Evolutionary conservation across 495 filamentous ascomycete genomes (phyloP), one percentile per base, ranked within the genome.

Genomic region (Aspergillus heteromorphus): DNA sequence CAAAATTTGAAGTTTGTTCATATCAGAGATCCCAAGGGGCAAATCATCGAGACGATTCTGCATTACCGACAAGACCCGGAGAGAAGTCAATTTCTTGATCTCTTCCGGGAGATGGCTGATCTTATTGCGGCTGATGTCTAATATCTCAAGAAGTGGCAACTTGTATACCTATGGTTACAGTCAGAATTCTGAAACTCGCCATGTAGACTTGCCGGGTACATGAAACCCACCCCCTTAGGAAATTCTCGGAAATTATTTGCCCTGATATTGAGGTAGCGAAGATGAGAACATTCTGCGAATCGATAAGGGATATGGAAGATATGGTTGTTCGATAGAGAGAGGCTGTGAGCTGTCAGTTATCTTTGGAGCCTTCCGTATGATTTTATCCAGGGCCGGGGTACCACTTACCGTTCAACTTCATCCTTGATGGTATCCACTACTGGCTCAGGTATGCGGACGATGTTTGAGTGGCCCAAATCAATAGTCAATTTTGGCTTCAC

Each of bases 251-350:
- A 88, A 51, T 82, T 78, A 65, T 98, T 98, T 43, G 85, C 85
- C 57, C 92, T 79, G 48, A 96, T 85, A 62, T 98, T 98, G n/a
- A 98, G 83, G 65, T 98, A 98, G 38, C 89, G 89, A 43, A 98
- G 79, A 51, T 88, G 87, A 29, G 81, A 87, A 69, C 93, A 95
- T 61, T 89, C 86, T n/a, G 87, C 80, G 59, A 98, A 90, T 29
- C 87, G 83, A 29, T 82, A 74, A 0, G 92, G 89, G 49, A 98
- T 85, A 30, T 85, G 82, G 30, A 85, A 79, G 17, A 96, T 72
- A 48, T 85, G 84, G 67, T 98, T 98, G 71, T 96, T 89, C 14
- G 91, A 91, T 45, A 96, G 73, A 17, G 91, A 92, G 45, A 96
- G 80, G 61, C 91, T 96, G 64, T 18, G 53, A 21, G 27, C 61